Evolutionary conservation across 768 basidiomycete species (phyloP).

Genomic region (Suillus brevipes): DNA sequence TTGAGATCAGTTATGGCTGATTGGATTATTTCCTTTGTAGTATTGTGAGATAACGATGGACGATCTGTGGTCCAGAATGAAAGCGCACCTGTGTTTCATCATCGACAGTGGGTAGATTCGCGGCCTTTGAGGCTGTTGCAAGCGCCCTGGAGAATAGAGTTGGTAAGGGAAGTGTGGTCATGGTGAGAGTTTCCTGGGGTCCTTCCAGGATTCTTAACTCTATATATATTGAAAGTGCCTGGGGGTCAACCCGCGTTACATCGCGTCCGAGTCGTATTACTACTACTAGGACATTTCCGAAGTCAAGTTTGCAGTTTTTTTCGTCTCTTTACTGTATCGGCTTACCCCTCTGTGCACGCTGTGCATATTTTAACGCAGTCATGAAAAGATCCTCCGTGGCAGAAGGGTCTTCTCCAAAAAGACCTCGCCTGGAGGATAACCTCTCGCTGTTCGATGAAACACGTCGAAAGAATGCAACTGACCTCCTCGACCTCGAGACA

Average conservation of each 20-base stretch:
- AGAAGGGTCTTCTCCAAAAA: constrained; percentile 3
- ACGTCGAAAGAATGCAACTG: constrained; percentile 31
- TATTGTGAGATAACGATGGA: constrained; percentile 11
- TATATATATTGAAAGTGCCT: constrained; percentile 1
- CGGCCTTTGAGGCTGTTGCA: constrained; percentile 37
- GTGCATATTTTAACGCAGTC: neutral
- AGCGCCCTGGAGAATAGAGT: constrained; percentile 43
- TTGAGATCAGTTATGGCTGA: constrained; percentile 57
- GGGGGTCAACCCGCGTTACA: constrained; percentile 16
- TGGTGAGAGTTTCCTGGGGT: constrained; percentile 13
- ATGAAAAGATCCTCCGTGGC: constrained; percentile 10
- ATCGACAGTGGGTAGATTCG: constrained; percentile 40
- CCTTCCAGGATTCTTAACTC: neutral
- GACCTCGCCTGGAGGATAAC: neutral
- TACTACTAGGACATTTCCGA: neutral
- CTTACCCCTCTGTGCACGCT: neutral
- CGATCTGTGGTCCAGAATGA: neutral
- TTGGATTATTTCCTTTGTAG: constrained; percentile 55
- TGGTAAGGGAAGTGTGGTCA: constrained; percentile 33
- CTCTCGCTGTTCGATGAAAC: constrained; percentile 22
- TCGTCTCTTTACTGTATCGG: neutral
- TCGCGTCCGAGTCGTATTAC: neutral
- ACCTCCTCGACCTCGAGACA: constrained; percentile 31
- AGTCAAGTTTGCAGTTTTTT: neutral
- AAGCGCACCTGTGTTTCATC: constrained; percentile 45